These are phyloP conservation scores for Lactifluus pinguis DNA, from an alignment of 768 basidiomycete species.

Conservation along the genomic window DNA sequence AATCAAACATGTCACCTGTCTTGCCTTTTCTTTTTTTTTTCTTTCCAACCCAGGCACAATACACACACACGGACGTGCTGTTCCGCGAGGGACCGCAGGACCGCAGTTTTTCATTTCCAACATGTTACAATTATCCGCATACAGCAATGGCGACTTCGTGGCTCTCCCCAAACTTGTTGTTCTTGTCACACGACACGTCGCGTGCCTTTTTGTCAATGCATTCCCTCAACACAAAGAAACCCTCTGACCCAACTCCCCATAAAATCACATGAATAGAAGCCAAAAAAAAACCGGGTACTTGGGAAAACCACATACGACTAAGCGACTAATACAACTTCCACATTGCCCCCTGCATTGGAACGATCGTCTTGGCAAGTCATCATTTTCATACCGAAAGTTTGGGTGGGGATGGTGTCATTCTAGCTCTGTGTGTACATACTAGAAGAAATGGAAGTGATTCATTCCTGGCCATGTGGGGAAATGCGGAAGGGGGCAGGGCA, in stretches of 20 bases:
- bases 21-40: too few species aligned
- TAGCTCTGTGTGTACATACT: too few species aligned
- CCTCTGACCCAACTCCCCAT: background rate
- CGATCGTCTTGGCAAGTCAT: background rate
- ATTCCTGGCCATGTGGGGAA: too few species aligned
- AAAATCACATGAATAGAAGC: background rate
- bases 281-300: background rate
- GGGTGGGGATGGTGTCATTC: too few species aligned
- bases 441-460: too few species aligned
- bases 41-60: background rate
- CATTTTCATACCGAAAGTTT: too few species aligned
- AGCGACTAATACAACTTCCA: background rate
- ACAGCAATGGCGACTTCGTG: background rate
- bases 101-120: background rate
- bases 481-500: too few species aligned
- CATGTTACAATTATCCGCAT: background rate
- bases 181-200: background rate
- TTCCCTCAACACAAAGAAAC: background rate
- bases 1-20: background rate
- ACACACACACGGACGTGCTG: too few species aligned
- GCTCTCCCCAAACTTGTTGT: background rate
- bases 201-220: background rate
- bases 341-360: too few species aligned
- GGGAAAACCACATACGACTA: background rate
- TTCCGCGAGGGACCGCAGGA: too few species aligned